These are phyloP conservation scores for Singerocomus inundabilis DNA, from an alignment of 1,284 basidiomycete species.

Conservation along the genomic window DNA sequence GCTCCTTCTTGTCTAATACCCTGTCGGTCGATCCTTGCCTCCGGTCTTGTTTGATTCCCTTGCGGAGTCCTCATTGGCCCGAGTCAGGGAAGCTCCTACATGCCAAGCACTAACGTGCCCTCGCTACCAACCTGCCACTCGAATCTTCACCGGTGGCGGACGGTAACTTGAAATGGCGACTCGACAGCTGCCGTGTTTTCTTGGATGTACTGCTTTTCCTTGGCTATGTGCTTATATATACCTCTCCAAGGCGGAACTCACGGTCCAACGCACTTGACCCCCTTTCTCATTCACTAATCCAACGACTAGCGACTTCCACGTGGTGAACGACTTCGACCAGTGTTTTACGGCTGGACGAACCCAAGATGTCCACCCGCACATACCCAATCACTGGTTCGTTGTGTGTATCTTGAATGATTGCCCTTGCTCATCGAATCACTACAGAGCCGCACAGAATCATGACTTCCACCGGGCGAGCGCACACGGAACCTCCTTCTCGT, in stretches of 20 bases:
- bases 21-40: background rate
- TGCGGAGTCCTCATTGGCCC: background rate
- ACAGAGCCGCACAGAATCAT: slow-evolving; percentile 19
- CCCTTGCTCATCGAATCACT: slow-evolving; percentile 6
- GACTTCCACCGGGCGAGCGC: slow-evolving; percentile 14
- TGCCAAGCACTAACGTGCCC: too few species aligned
- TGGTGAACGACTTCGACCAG: slow-evolving; percentile 1
- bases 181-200: background rate
- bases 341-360: background rate
- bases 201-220: slow-evolving; percentile 18
- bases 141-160: background rate
- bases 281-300: slow-evolving; percentile 4
- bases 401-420: background rate
- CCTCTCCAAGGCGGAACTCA: background rate
- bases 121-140: too few species aligned
- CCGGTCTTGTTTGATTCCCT: slow-evolving; percentile 2
- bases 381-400: slow-evolving; percentile 8
- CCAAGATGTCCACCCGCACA: slow-evolving; percentile 15
- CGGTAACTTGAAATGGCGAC: background rate
- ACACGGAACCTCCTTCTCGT: slow-evolving; percentile 16
- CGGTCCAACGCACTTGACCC: background rate
- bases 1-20: too few species aligned
- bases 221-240: slow-evolving; percentile 7
- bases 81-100: background rate
- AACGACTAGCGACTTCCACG: slow-evolving; percentile 8